Evolutionary conservation across 768 basidiomycete genomes (phyloP), one percentile per base, ranked within the genome.

Genomic region (Xerocomus potaroensis): DNA sequence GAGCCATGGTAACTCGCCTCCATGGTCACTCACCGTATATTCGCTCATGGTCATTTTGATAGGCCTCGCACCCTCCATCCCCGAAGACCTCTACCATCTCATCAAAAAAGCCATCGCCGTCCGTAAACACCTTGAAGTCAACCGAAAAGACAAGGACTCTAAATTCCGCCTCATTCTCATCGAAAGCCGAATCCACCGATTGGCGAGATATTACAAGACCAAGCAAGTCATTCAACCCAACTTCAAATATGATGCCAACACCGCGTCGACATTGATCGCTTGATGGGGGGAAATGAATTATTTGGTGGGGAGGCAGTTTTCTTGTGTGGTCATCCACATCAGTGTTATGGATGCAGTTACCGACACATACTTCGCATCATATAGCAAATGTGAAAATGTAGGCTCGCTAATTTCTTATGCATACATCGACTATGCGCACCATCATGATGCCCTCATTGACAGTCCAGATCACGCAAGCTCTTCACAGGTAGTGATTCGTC

Each of bases 61-160:
- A 95, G 93, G 91, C 74, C 88, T 98, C 75, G 93, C 85, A 69
- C 93, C 95, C 64, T 80, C 84, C 73, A 90, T 98, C 76, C 95
- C 95, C 61, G 95, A 99, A 83, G 95, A 96, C 81, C 87, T 97
- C 54, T 96, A 91, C 87, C 87, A 92, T 81, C 85, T 96, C 72
- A 87, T 98, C 83, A 97, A 97, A 85, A 99, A 97, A 84, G 95
- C 95, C 70, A 93, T 99, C 65, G 79, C 91, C 62, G 92, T 99
- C 65, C 92, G 94, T 74, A 98, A 97, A 80, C 95, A 98, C 74
- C 82, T 99, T 60, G 91, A 96, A 72, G 78, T 80, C 63, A 97
- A 96, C 87, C 85, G 95, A 69, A 95, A 94, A 72, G 95, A 99
- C 81, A 95, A 92, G 79, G 94, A 97, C 80, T 91, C 90, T 71